Percentiles rank a stretch among this genome's conserved stretches.
Conservation (phyloP, 306 rosid species). For the Quercus alba region DNA sequence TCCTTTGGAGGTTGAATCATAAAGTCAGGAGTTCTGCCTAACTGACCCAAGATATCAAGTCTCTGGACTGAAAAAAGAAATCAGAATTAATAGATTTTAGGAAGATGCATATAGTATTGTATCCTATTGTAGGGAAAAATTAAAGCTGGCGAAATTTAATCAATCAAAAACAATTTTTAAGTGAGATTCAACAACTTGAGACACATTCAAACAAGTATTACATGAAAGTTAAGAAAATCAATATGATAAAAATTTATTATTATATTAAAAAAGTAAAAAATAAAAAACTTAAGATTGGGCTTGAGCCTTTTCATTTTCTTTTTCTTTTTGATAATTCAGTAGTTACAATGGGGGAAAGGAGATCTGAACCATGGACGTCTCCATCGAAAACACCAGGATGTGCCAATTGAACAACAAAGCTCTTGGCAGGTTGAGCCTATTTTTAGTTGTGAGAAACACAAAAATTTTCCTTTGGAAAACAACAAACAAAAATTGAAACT, state of each 20-base stretch:
- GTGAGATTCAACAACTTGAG: not conserved
- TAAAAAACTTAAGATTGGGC: not conserved
- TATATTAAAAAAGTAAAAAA: not conserved
- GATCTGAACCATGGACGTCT: too few relatives aligned
- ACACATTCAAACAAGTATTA: not conserved
- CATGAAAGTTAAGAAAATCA: too few relatives aligned
- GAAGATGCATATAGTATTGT: not conserved
- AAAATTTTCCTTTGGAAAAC: not conserved
- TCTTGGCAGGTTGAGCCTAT: too few relatives aligned
- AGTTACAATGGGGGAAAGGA: too few relatives aligned
- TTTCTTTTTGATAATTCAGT: too few relatives aligned
- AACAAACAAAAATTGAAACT: not conserved
- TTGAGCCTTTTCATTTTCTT: too few relatives aligned
- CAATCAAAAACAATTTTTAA: not conserved
- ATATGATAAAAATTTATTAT: too few relatives aligned
- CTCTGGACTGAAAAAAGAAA: conserved; percentile 43
- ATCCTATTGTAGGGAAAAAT: not conserved
- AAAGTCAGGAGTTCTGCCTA: conserved; percentile 43
- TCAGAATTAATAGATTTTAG: not conserved
- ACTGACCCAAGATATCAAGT: conserved; percentile 29
- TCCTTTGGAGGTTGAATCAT: conserved; percentile 69
- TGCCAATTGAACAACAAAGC: too few relatives aligned
- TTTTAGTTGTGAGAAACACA: too few relatives aligned
- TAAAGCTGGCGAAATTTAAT: not conserved
- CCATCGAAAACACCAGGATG: too few relatives aligned